Percentiles rank a stretch among this genome's conserved stretches.
These are phyloP conservation scores for Phascolomyces articulosus DNA, from an alignment of 371 early-diverging fungal genomes.

Conservation along the genomic window DNA sequence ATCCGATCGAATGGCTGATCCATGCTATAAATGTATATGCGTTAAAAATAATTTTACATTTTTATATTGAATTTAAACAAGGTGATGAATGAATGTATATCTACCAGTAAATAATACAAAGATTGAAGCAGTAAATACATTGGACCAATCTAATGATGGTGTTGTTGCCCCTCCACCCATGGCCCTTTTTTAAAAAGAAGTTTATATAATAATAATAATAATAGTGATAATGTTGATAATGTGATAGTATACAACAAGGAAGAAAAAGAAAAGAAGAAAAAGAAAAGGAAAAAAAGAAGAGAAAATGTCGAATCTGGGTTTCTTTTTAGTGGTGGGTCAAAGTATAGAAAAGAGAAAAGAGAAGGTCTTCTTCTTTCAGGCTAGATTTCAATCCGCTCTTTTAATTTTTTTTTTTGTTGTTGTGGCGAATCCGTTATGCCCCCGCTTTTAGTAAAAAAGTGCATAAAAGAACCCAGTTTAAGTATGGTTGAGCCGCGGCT, in stretches of 20 bases:
- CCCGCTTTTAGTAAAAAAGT: neutral
- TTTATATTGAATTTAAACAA: no score
- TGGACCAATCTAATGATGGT: conserved; percentile 6
- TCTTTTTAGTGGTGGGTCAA: no score
- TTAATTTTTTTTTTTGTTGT: neutral
- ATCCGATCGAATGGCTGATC: conserved; percentile 3
- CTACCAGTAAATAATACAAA: conserved; percentile 15
- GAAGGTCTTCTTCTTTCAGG: neutral
- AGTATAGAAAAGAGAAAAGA: no score
- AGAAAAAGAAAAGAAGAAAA: conserved; percentile 7
- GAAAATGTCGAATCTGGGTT: neutral
- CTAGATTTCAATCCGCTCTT: neutral
- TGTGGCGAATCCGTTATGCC: neutral
- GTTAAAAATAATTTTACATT: neutral
- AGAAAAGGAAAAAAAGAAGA: neutral
- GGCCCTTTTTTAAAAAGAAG: neutral
- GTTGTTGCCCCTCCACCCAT: neutral
- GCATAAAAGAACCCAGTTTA: neutral
- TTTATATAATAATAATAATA: no score
- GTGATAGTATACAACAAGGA: neutral
- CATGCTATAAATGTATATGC: neutral
- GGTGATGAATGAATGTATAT: neutral
- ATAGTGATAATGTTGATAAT: no score
- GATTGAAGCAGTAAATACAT: conserved; percentile 13
- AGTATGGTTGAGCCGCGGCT: no score